Evolutionary conservation across 768 basidiomycete genomes (phyloP).

Genomic region (Agaricus bisporus): DNA sequence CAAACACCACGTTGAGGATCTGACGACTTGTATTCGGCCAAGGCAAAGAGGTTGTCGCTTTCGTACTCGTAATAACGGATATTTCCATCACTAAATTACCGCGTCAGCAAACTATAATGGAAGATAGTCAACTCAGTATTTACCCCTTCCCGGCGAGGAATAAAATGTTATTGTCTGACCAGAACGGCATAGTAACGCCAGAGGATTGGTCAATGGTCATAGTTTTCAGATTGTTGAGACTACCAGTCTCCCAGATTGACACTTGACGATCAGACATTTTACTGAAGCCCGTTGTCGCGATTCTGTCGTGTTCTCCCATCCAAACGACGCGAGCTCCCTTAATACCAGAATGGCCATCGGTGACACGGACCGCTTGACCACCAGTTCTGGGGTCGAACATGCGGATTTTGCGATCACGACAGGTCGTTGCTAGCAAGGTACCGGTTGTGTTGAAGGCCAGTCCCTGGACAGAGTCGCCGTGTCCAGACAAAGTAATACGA

Average conservation of each 20-base stretch:
- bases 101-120: not conserved
- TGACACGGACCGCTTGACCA: constrained; percentile 70
- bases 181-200: constrained; percentile 97
- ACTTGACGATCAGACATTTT: constrained; percentile 95
- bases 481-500: constrained; percentile 57
- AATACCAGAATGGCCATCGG: constrained; percentile 89
- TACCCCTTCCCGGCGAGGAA: constrained; percentile 94
- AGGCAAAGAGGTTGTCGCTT: constrained; percentile 67
- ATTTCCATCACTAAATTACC: constrained; percentile 75
- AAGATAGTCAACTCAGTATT: constrained; percentile 13
- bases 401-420: constrained; percentile 86
- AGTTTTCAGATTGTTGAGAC: constrained; percentile 71
- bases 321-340: constrained; percentile 87
- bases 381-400: constrained; percentile 88
- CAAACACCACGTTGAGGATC: constrained; percentile 97
- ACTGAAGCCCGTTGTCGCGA: constrained; percentile 95
- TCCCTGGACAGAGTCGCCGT: constrained; percentile 85
- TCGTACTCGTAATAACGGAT: constrained; percentile 98
- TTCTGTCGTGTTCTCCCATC: constrained; percentile 84
- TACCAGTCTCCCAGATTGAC: constrained; percentile 82
- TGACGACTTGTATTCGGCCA: constrained; percentile 81
- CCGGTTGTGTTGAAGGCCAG: constrained; percentile 80
- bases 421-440: constrained; percentile 80
- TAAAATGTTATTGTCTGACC: constrained; percentile 88
- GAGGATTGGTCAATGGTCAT: constrained; percentile 81